These are phyloP conservation scores for Colletotrichum orchidophilum DNA, from an alignment of 2,329 filamentous ascomycete species.

Conservation along the genomic window DNA sequence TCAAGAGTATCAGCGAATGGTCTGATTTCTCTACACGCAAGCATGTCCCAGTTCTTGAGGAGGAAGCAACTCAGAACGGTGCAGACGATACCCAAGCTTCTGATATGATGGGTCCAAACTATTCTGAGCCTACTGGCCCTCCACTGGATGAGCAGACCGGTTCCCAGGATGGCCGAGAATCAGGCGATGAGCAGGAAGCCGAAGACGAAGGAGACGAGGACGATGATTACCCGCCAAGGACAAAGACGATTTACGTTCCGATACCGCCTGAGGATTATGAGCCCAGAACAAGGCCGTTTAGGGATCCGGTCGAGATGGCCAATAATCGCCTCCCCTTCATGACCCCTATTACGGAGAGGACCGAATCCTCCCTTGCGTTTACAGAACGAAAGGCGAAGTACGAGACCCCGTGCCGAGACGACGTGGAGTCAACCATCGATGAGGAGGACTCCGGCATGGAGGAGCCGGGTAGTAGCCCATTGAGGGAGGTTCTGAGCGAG, in stretches of 20 bases:
- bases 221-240: slow-evolving; percentile 58
- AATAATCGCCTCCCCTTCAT: slow-evolving; percentile 97
- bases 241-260: slow-evolving; percentile 76
- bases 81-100: slow-evolving; percentile 51
- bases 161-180: slow-evolving; percentile 31
- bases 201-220: slow-evolving; percentile 45
- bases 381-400: slow-evolving; percentile 34
- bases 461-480: slow-evolving; percentile 75
- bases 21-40: slow-evolving; percentile 84
- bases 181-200: slow-evolving; percentile 38
- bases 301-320: slow-evolving; percentile 80
- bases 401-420: slow-evolving; percentile 38
- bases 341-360: slow-evolving; percentile 97
- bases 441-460: slow-evolving; percentile 44
- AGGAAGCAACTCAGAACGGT: slow-evolving; percentile 44
- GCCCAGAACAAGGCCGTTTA: slow-evolving; percentile 80
- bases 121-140: slow-evolving; percentile 40
- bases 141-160: slow-evolving; percentile 42
- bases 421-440: slow-evolving; percentile 39
- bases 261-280: slow-evolving; percentile 89
- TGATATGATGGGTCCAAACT: slow-evolving; percentile 50
- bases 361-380: slow-evolving; percentile 80
- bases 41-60: slow-evolving; percentile 66
- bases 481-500: slow-evolving; percentile 71
- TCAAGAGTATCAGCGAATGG: slow-evolving; percentile 81